A percentile compares a stretch with the other conserved stretches of the same genome.
These are phyloP conservation scores for Saturnispora dispora DNA, from an alignment of 805 yeast species.

Conservation along the genomic window DNA sequence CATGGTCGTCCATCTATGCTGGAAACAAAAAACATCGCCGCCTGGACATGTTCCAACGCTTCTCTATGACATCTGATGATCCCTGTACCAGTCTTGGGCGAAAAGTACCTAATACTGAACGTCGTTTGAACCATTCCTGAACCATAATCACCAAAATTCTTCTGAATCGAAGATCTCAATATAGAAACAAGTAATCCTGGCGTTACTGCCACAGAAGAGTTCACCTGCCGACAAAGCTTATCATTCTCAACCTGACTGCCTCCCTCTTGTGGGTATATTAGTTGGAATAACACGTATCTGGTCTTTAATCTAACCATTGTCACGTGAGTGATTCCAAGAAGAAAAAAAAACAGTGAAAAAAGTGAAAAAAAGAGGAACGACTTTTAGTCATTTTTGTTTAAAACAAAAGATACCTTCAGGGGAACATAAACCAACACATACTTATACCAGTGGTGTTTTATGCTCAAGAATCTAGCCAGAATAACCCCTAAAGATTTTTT, in stretches of 20 bases:
- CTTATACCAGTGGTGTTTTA: background rate
- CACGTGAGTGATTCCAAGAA: background rate
- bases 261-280: conserved; percentile 50
- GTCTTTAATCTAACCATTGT: conserved; percentile 83
- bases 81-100: conserved; percentile 74
- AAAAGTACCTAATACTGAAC: conserved; percentile 58
- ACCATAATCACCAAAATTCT: conserved; percentile 74
- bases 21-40: conserved; percentile 52
- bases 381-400: background rate
- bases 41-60: conserved; percentile 51
- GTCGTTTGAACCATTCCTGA: conserved; percentile 39
- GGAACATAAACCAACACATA: background rate
- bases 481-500: background rate
- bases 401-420: background rate
- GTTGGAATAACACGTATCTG: conserved; percentile 74
- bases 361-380: background rate
- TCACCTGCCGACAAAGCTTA: conserved; percentile 27
- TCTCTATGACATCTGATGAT: conserved; percentile 70
- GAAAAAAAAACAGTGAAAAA: background rate
- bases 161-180: conserved; percentile 47
- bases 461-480: background rate
- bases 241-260: background rate
- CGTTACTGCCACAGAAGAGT: conserved; percentile 40
- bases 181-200: conserved; percentile 42
- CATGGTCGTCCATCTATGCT: conserved; percentile 41